Percentiles rank a stretch among this genome's conserved stretches.
Evolutionary conservation across 1,284 basidiomycete genomes (phyloP).

Genomic region (Sphagnurus paluster): DNA sequence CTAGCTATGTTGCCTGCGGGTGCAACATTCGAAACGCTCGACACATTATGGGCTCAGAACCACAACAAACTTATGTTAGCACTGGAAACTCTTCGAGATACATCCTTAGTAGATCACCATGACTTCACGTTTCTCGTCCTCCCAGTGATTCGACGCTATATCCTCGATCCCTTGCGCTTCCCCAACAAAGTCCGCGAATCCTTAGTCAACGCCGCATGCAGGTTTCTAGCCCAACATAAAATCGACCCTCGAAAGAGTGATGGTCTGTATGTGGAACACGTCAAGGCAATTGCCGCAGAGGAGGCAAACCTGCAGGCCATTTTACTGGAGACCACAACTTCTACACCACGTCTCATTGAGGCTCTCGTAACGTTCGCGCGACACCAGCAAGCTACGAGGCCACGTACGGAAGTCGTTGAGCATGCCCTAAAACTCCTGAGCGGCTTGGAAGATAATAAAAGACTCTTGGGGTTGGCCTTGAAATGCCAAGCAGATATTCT

Average conservation of each 20-base stretch:
- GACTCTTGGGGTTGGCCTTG: neutral
- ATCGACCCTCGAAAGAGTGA: too few species aligned
- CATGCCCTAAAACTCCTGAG: neutral
- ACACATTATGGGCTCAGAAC: conserved; percentile 5
- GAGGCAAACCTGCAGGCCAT: conserved; percentile 9
- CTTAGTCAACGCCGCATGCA: neutral
- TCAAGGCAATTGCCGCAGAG: neutral
- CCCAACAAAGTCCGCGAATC: neutral
- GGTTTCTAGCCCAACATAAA: neutral
- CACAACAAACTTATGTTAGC: neutral
- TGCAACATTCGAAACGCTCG: conserved; percentile 2
- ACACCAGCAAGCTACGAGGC: conserved; percentile 1
- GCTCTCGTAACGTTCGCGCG: conserved; percentile 1
- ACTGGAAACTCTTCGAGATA: conserved; percentile 1
- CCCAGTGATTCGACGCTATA: conserved; percentile 9
- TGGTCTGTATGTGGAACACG: neutral
- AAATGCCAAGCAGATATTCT: neutral
- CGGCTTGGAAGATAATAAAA: neutral
- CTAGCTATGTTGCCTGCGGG: conserved; percentile 9
- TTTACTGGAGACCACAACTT: neutral
- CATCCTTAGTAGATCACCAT: conserved; percentile 6
- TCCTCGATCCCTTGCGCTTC: conserved; percentile 9
- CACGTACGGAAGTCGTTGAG: neutral
- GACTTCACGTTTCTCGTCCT: conserved; percentile 3
- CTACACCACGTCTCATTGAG: neutral